Base-by-base conservation (phyloP, 139 green algal species). In the Bryopsis sp. region DNA sequence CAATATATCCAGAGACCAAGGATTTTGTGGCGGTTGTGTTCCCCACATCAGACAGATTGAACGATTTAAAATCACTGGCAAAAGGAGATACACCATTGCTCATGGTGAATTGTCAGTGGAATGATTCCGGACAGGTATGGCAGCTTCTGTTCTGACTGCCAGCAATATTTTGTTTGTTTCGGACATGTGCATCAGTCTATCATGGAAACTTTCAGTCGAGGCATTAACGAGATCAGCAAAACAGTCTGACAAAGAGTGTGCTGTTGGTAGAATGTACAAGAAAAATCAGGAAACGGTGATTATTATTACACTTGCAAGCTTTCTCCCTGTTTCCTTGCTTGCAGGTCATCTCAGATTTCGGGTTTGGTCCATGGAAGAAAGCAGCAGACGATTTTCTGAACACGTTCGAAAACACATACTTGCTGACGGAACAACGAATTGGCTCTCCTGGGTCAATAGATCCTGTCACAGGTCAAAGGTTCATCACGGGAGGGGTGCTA, bases 351-450 rank as follows among this genome's bases (percentile, higher is more conserved):
- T 72, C 39, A 7, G 79, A 85, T 39, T 85, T 85, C 60, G 79
- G 79, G 26, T 71, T 85, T 47, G 80, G 80, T 26, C 80, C 80
- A 59, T 86, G 80, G 80, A 78, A 64, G 38, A 77, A 72, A 35
- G 67, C 63, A 1, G 72, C 72, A 8, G 65, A 81, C 1, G 73
- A 86, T 7, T 86, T 86, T n/a, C 48, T 86, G n/a, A 69, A 47
- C 6, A 62, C 64, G 29, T 86, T 86, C 39, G 64, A 74, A 38
- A 11, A 36, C 2, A 47, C 39, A 24, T 79, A 79, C 36, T 59
- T 60, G 4, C 38, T 75, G 61, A 19, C 38, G 34, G 67, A 74
- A 46, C 67, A 46, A 36, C n/a, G 67, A 6, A n/a, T 74, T 58
- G 67, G 67, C 50, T 64, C 67, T 34, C 60, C 60, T 33, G 60